Conservation (phyloP, 2,329 filamentous ascomycete species). For the Cercospora zeae-maydis region DNA sequence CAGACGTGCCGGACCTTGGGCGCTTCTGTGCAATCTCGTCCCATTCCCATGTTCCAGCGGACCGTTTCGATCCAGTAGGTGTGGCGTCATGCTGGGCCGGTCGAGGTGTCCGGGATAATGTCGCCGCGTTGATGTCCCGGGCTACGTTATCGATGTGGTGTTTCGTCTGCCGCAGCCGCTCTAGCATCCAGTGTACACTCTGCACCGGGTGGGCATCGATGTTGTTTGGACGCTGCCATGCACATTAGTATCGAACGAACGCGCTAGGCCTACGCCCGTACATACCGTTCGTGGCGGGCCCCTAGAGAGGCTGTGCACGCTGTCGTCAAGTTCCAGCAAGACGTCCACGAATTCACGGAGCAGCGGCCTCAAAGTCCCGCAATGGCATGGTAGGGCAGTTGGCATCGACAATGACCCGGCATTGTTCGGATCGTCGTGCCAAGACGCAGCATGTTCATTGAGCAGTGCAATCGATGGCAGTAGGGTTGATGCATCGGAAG, state of each 20-base stretch:
- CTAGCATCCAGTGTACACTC: slow-evolving; percentile 29
- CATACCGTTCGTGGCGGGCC: background rate
- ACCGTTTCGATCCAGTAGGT: slow-evolving; percentile 22
- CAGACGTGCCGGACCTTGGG: slow-evolving; percentile 21
- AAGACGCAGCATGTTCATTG: slow-evolving; percentile 20
- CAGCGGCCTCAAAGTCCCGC: slow-evolving; percentile 25
- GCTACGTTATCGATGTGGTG: slow-evolving; percentile 20
- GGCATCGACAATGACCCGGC: slow-evolving; percentile 22
- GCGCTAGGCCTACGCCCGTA: background rate
- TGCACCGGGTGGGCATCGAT: slow-evolving; percentile 18
- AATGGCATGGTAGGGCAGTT: slow-evolving; percentile 26
- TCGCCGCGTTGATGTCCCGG: background rate
- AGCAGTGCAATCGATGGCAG: slow-evolving; percentile 31
- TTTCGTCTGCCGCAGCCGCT: slow-evolving; percentile 22
- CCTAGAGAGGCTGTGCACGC: slow-evolving; percentile 19
- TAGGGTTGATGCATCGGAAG: slow-evolving; percentile 16
- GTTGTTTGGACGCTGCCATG: background rate
- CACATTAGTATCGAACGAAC: background rate
- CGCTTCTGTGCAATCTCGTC: slow-evolving; percentile 23
- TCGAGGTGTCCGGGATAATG: background rate
- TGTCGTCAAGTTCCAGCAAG: slow-evolving; percentile 26
- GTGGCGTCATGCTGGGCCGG: slow-evolving; percentile 13
- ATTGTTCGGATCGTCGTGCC: slow-evolving; percentile 20
- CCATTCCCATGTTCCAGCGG: slow-evolving; percentile 18
- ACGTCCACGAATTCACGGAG: slow-evolving; percentile 28